Conservation (phyloP, 495 filamentous ascomycete genomes). For the Talaromyces trachyspermus region DNA sequence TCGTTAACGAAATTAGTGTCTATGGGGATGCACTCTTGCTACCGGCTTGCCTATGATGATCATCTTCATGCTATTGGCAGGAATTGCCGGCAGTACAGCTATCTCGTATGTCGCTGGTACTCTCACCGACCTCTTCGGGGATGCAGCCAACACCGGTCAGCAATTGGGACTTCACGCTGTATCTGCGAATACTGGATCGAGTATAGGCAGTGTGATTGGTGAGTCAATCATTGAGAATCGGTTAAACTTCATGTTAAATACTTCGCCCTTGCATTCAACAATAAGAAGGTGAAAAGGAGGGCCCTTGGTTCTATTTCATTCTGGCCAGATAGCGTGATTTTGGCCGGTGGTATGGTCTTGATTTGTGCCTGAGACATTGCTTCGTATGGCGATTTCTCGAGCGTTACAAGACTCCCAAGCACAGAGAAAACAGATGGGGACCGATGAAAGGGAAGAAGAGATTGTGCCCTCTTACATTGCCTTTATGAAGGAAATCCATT, state of each 20-base stretch:
- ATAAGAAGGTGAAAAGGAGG: too few relatives aligned
- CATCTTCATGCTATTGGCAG: slow-evolving; percentile 30
- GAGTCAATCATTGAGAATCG: slow-evolving; percentile 24
- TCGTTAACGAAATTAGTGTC: slow-evolving; percentile 5
- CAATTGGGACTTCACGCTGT: slow-evolving; percentile 32
- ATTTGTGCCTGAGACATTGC: slow-evolving; percentile 29
- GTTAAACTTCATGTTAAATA: too few relatives aligned
- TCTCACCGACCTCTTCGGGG: slow-evolving; percentile 28
- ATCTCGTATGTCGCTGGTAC: slow-evolving; percentile 32
- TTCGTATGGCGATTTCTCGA: slow-evolving; percentile 23
- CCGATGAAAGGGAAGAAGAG: slow-evolving; percentile 8
- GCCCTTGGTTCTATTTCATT: too few relatives aligned
- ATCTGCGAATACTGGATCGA: slow-evolving; percentile 26
- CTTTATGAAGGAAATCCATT: slow-evolving; percentile 24
- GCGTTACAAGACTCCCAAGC: slow-evolving; percentile 8
- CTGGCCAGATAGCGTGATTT: slow-evolving; percentile 16
- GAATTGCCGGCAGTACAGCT: slow-evolving; percentile 27
- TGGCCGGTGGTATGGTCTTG: slow-evolving; percentile 20
- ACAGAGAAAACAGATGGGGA: slow-evolving; percentile 11
- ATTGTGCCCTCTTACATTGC: slow-evolving; percentile 20
- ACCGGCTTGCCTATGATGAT: slow-evolving; percentile 30
- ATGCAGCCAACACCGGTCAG: slow-evolving; percentile 26
- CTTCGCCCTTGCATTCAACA: too few relatives aligned
- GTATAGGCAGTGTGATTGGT: slow-evolving; percentile 26
- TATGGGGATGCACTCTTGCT: slow-evolving; percentile 23